A percentile compares a stretch with the other conserved stretches of the same genome.
These are phyloP conservation scores for Candolleomyces eurysporus DNA, from an alignment of 768 basidiomycete genomes.

Conservation along the genomic window DNA sequence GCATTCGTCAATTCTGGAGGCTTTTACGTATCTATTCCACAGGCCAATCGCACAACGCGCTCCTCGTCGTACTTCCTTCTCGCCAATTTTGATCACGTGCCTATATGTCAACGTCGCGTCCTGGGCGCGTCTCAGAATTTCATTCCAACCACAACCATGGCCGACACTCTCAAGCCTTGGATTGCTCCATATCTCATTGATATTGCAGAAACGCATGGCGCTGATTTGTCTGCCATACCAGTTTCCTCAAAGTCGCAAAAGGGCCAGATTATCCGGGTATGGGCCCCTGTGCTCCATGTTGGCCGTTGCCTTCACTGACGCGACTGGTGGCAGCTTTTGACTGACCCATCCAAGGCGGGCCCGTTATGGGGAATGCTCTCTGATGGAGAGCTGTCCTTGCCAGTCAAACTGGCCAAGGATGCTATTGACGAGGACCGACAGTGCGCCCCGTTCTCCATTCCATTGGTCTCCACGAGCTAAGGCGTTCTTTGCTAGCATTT, in stretches of 20 bases:
- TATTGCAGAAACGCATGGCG: conserved; percentile 52
- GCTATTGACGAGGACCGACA: conserved; percentile 45
- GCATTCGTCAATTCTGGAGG: no score
- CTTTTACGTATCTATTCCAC: no score
- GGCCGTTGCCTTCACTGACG: not conserved
- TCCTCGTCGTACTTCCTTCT: not conserved
- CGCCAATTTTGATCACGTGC: not conserved
- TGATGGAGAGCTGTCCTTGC: conserved; percentile 50
- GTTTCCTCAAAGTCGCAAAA: conserved; percentile 39
- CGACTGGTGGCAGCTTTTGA: conserved; percentile 38
- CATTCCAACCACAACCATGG: conserved; percentile 23
- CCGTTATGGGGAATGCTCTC: conserved; percentile 64
- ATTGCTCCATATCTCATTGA: conserved; percentile 49
- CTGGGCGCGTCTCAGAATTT: not conserved
- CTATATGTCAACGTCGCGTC: not conserved
- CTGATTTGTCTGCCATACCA: conserved; percentile 35
- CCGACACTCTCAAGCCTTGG: conserved; percentile 50
- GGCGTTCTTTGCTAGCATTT: not conserved
- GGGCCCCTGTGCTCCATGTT: not conserved
- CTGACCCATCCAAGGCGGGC: conserved; percentile 36
- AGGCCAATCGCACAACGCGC: not conserved
- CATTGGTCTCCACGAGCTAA: not conserved
- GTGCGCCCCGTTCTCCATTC: conserved; percentile 24
- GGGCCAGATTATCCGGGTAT: conserved; percentile 60
- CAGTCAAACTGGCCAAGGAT: conserved; percentile 52